These are phyloP conservation scores for Colletotrichum spinosum DNA, from an alignment of 2,329 filamentous ascomycete genomes.

Conservation along the genomic window DNA sequence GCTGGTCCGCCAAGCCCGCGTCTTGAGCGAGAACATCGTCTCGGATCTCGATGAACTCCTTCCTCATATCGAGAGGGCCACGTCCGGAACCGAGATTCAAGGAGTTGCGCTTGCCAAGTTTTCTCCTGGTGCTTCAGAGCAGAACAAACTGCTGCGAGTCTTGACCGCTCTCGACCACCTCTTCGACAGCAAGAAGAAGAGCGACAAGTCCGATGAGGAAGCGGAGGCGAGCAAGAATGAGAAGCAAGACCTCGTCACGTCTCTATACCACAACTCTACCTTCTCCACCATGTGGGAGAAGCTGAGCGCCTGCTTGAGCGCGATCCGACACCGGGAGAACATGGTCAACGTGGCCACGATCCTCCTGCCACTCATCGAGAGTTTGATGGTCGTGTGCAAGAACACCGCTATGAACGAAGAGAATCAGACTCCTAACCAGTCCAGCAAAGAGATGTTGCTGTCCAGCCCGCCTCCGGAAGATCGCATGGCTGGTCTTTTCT, in stretches of 20 bases:
- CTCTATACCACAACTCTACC: constrained; percentile 89
- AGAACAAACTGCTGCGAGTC: constrained; percentile 93
- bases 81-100: constrained; percentile 93
- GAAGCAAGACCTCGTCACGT: constrained; percentile 87
- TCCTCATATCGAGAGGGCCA: constrained; percentile 86
- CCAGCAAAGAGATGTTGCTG: constrained; percentile 72
- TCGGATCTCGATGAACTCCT: constrained; percentile 86
- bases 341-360: constrained; percentile 99
- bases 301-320: constrained; percentile 86
- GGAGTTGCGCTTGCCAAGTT: constrained; percentile 95
- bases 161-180: constrained; percentile 95
- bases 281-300: constrained; percentile 94
- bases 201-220: constrained; percentile 55
- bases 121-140: constrained; percentile 93
- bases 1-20: constrained; percentile 86
- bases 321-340: constrained; percentile 91
- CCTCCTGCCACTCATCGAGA: constrained; percentile 91
- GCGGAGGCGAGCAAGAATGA: constrained; percentile 67
- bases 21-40: constrained; percentile 86
- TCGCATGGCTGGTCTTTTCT: constrained; percentile 91
- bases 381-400: constrained; percentile 99
- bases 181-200: constrained; percentile 83
- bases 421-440: constrained; percentile 53
- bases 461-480: constrained; percentile 82
- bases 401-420: constrained; percentile 87